A percentile compares a stretch with the other conserved stretches of the same genome.
Conservation (phyloP, 1,284 basidiomycete genomes). For the Leucoagaricus sp. region DNA sequence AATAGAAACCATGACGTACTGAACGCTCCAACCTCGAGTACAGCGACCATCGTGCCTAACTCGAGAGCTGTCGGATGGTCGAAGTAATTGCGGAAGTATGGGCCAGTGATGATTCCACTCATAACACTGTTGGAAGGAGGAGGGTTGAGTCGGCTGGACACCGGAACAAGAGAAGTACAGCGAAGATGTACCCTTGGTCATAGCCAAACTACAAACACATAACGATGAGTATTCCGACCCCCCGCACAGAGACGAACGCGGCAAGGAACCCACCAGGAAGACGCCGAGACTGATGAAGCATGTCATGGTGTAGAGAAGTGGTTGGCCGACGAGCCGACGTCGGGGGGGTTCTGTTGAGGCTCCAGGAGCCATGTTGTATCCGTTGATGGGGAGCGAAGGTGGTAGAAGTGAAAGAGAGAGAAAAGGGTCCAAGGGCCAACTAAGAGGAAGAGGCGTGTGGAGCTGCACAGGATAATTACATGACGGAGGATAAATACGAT, state of each 20-base stretch:
- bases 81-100: slow-evolving; percentile 86
- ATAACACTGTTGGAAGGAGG: slow-evolving; percentile 59
- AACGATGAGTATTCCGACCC: slow-evolving; percentile 16
- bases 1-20: slow-evolving; percentile 46
- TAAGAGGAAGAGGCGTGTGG: slow-evolving; percentile 1
- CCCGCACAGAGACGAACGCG: not conserved
- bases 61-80: slow-evolving; percentile 71
- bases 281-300: slow-evolving; percentile 88
- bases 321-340: slow-evolving; percentile 74
- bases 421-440: not conserved
- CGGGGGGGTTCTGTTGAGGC: slow-evolving; percentile 28
- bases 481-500: slow-evolving; percentile 7
- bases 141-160: not conserved
- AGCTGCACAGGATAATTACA: not conserved
- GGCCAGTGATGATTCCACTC: slow-evolving; percentile 93
- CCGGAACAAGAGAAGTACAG: not conserved
- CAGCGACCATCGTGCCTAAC: slow-evolving; percentile 88
- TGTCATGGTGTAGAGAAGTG: slow-evolving; percentile 81
- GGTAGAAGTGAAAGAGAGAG: not conserved
- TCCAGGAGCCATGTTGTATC: slow-evolving; percentile 48
- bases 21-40: slow-evolving; percentile 91
- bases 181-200: slow-evolving; percentile 77
- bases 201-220: slow-evolving; percentile 73
- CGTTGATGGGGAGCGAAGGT: slow-evolving; percentile 18
- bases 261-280: slow-evolving; percentile 65